Conservation (phyloP, 768 basidiomycete species). For the Mycena venus region DNA sequence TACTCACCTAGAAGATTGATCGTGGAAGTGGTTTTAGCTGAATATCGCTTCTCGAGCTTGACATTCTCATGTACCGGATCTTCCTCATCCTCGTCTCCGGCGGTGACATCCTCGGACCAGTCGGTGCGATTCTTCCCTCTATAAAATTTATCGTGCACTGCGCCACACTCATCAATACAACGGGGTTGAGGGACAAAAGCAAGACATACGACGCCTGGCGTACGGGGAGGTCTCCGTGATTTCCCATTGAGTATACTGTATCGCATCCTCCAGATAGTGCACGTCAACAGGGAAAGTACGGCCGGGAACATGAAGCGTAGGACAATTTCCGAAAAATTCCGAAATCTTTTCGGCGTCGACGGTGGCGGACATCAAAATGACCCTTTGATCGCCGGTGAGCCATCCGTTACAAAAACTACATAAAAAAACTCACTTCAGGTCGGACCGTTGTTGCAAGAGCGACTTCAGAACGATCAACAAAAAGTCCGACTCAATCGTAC, state of each 20-base stretch:
- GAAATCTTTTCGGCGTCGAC: slow-evolving; percentile 93
- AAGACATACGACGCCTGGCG: slow-evolving; percentile 72
- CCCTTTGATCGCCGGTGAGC: slow-evolving; percentile 56
- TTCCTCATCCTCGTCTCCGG: slow-evolving; percentile 78
- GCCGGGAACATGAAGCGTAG: slow-evolving; percentile 90
- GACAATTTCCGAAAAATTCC: slow-evolving; percentile 87
- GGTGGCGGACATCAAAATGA: slow-evolving; percentile 97
- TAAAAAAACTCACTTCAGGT: slow-evolving; percentile 76
- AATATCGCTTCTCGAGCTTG: slow-evolving; percentile 86
- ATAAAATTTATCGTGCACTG: slow-evolving; percentile 76
- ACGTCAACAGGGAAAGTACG: slow-evolving; percentile 94
- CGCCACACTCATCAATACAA: slow-evolving; percentile 2
- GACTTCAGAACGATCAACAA: slow-evolving; percentile 93
- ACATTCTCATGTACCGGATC: slow-evolving; percentile 56
- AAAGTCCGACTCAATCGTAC: slow-evolving; percentile 97
- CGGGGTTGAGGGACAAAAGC: neutral
- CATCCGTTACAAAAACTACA: neutral
- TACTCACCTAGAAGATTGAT: slow-evolving; percentile 87
- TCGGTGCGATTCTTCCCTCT: slow-evolving; percentile 73
- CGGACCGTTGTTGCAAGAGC: slow-evolving; percentile 78
- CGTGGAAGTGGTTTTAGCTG: slow-evolving; percentile 77
- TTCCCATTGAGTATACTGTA: slow-evolving; percentile 85
- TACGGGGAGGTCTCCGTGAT: slow-evolving; percentile 87
- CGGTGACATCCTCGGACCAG: slow-evolving; percentile 82
- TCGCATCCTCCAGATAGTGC: slow-evolving; percentile 90